Percentiles rank a stretch among this genome's conserved stretches.
Evolutionary conservation across 352 stramenopile genomes (phyloP).

Genomic region (Phytophthora sansomeana): DNA sequence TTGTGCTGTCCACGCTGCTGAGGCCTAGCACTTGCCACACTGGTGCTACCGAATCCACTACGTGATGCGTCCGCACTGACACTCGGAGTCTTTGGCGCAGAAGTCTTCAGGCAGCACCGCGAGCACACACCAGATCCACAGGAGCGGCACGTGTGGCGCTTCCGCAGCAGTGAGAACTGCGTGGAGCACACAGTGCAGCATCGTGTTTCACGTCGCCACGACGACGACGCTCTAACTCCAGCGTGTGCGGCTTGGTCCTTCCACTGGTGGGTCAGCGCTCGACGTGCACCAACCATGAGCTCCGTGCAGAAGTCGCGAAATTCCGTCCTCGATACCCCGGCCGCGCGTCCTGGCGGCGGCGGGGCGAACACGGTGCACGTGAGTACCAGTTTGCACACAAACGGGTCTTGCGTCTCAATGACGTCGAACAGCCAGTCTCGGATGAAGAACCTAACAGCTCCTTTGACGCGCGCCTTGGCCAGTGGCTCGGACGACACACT

Average conservation of each 20-base stretch:
- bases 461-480: conserved; percentile 43
- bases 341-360: not conserved
- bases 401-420: conserved; percentile 58
- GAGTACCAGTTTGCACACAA: conserved; percentile 78
- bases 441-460: conserved; percentile 57
- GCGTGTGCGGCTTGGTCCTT: conserved; percentile 46
- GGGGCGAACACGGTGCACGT: conserved; percentile 68
- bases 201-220: conserved; percentile 42
- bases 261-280: conserved; percentile 65
- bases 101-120: conserved; percentile 57
- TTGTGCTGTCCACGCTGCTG: conserved; percentile 24
- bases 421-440: conserved; percentile 81
- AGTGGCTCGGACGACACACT: conserved; percentile 47
- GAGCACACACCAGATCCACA: conserved; percentile 64
- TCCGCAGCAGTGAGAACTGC: conserved; percentile 70
- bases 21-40: conserved; percentile 13
- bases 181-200: conserved; percentile 67
- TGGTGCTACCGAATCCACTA: conserved; percentile 14
- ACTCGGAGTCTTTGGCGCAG: not conserved
- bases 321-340: conserved; percentile 39
- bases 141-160: conserved; percentile 62
- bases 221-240: conserved; percentile 24
- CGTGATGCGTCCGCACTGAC: conserved; percentile 8
- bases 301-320: conserved; percentile 75
- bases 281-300: conserved; percentile 57